A percentile compares a stretch with the other conserved stretches of the same genome.
These are phyloP conservation scores for Periconia digitata DNA, from an alignment of 2,329 filamentous ascomycete species.

Conservation along the genomic window DNA sequence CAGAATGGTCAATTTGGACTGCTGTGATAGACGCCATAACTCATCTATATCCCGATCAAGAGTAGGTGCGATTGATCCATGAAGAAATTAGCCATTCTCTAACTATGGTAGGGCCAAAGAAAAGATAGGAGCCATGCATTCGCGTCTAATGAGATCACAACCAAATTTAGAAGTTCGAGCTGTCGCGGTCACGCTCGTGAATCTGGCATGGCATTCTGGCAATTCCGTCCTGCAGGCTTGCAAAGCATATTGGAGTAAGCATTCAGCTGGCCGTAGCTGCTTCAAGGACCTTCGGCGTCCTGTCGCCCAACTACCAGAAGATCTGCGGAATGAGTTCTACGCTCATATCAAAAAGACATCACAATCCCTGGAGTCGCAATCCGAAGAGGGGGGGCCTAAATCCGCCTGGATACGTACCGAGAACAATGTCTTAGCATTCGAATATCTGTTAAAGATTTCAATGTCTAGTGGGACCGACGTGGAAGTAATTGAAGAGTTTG, in stretches of 20 bases:
- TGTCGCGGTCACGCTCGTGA: slow-evolving; percentile 4
- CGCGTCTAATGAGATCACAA: not conserved
- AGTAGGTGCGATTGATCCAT: slow-evolving; percentile 12
- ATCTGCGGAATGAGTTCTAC: slow-evolving; percentile 19
- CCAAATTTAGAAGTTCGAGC: slow-evolving; percentile 2
- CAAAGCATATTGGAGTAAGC: not conserved
- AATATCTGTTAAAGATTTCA: slow-evolving; percentile 28
- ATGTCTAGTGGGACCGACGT: slow-evolving; percentile 1
- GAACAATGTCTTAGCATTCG: slow-evolving; percentile 27
- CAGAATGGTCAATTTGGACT: slow-evolving; percentile 22
- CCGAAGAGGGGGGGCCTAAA: not conserved
- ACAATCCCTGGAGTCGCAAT: not conserved
- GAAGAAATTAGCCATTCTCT: not conserved
- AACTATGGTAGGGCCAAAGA: slow-evolving; percentile 1
- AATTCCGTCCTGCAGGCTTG: not conserved
- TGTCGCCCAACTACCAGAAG: slow-evolving; percentile 16
- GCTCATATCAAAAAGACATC: slow-evolving; percentile 13
- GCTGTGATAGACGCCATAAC: slow-evolving; percentile 16
- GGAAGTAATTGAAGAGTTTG: slow-evolving; percentile 15
- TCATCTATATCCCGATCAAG: slow-evolving; percentile 5
- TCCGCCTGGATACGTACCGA: slow-evolving; percentile 19
- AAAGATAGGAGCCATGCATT: not conserved
- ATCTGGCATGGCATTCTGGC: not conserved
- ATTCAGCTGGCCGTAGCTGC: slow-evolving; percentile 9
- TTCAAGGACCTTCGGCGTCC: slow-evolving; percentile 32